Evolutionary conservation across 2,329 filamentous ascomycete genomes (phyloP).

Genomic region (Cladosporium oxysporum): DNA sequence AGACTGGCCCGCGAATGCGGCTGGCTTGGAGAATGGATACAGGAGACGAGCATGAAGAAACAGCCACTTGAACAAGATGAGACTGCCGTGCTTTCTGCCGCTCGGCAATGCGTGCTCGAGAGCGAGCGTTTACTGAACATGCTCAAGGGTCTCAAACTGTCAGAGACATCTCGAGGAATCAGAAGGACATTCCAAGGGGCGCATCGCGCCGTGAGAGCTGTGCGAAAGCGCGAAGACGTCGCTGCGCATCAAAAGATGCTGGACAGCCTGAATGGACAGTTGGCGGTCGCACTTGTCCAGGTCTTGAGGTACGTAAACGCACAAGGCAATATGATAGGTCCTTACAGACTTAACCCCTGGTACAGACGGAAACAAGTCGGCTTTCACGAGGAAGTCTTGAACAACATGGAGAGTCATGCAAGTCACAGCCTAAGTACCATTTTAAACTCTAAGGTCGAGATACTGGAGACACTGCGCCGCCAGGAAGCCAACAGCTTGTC

Average conservation of each 20-base stretch:
- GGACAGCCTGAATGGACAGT: not conserved
- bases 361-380: not conserved
- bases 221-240: not conserved
- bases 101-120: not conserved
- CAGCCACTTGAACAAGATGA: not conserved
- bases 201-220: not conserved
- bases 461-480: not conserved
- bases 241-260: not conserved
- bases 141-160: not conserved
- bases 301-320: not conserved
- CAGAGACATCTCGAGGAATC: not conserved
- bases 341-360: too few species aligned
- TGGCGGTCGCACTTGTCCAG: not conserved
- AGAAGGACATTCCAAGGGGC: not conserved
- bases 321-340: too few species aligned
- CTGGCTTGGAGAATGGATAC: not conserved
- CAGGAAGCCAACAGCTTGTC: not conserved
- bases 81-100: not conserved
- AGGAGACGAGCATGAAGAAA: not conserved
- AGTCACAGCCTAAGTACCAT: not conserved
- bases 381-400: not conserved
- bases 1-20: not conserved
- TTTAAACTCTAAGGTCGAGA: not conserved
- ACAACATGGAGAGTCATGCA: not conserved
- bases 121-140: not conserved